These are phyloP conservation scores for Fusarium anthophilum DNA, from an alignment of 2,329 filamentous ascomycete species.

Conservation along the genomic window DNA sequence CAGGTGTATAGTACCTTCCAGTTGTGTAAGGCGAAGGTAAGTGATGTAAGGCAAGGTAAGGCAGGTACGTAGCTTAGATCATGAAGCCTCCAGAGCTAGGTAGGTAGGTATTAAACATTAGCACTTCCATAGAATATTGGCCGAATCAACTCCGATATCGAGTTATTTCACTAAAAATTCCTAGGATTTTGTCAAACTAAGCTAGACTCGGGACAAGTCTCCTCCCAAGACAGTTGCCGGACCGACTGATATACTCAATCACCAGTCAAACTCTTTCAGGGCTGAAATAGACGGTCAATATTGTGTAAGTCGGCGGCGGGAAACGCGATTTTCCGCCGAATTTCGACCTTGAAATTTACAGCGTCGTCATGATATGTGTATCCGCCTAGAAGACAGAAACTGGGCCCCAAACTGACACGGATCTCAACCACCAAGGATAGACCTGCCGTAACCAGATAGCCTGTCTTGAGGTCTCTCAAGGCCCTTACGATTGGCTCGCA, in stretches of 20 bases:
- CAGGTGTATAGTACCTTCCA: background rate
- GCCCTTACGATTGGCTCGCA: constrained; percentile 27
- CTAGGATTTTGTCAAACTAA: background rate
- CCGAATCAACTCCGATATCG: constrained; percentile 3
- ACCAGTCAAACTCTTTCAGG: too few species aligned
- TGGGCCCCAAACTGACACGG: background rate
- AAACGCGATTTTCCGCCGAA: background rate
- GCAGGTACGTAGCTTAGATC: background rate
- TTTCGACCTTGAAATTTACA: background rate
- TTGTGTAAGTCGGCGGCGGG: background rate
- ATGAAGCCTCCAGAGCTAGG: background rate
- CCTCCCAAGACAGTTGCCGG: background rate
- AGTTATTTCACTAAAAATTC: background rate
- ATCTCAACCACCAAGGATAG: constrained; percentile 15
- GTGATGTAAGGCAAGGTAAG: background rate
- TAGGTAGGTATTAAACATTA: background rate
- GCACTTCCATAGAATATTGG: background rate
- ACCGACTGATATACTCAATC: background rate
- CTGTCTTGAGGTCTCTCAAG: background rate
- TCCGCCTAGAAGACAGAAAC: background rate
- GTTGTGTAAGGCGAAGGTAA: constrained; percentile 5
- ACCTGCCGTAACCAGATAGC: constrained; percentile 36
- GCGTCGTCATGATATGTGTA: background rate
- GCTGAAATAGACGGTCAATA: background rate
- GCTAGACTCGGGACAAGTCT: background rate